Evolutionary conservation across 306 rosid species (phyloP).

Genomic region (Malus fusca): DNA sequence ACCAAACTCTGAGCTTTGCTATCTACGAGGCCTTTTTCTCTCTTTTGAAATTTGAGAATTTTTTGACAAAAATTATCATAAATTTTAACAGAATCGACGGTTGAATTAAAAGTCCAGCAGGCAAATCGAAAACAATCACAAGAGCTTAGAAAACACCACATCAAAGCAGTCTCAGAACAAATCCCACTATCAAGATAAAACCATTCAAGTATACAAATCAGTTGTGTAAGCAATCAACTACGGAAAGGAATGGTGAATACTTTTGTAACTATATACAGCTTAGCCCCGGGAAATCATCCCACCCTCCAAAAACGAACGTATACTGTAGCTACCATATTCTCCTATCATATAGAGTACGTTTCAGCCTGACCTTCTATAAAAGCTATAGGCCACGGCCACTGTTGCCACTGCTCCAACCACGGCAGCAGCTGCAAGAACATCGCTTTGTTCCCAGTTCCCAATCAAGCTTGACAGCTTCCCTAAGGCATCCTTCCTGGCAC

Average conservation of each 20-base stretch:
- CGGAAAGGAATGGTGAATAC: neutral
- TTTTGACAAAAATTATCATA: too few species aligned
- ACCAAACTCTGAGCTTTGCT: neutral
- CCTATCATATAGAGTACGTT: neutral
- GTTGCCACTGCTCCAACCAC: conserved; percentile 56
- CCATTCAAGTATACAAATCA: conserved; percentile 4
- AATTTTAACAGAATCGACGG: too few species aligned
- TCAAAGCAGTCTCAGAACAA: neutral
- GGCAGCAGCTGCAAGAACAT: too few species aligned
- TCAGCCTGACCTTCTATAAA: conserved; percentile 57
- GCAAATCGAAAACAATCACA: neutral
- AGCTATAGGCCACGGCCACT: conserved; percentile 61
- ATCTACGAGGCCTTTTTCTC: too few species aligned
- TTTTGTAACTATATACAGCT: neutral
- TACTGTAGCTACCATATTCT: conserved; percentile 16
- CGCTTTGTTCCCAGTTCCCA: conserved; percentile 21
- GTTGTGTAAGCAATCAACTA: neutral
- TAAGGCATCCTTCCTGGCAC: conserved; percentile 26
- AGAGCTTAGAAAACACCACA: neutral
- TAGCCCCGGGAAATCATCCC: conserved; percentile 4
- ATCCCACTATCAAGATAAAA: neutral
- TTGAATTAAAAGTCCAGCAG: too few species aligned
- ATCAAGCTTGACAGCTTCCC: conserved; percentile 34
- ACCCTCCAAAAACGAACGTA: conserved; percentile 20
- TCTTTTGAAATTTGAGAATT: too few species aligned